Conservation (phyloP, 352 stramenopile species). For the Thalassiosira mediterranea region DNA sequence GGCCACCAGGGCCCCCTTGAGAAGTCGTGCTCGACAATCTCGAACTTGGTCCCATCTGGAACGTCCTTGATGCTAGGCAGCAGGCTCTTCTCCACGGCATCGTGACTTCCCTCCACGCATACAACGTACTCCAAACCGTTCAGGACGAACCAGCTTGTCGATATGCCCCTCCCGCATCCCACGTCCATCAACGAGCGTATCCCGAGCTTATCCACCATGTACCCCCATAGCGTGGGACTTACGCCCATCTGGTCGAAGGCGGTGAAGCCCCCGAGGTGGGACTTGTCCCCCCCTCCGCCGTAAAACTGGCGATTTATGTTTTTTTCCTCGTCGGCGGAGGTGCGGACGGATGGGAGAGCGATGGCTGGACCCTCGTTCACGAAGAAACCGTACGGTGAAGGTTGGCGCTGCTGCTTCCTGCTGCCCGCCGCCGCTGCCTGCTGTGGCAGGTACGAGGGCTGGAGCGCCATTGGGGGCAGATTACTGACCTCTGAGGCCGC, state of each 20-base stretch:
- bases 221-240: slow-evolving; percentile 66
- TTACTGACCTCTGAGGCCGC: too few species aligned
- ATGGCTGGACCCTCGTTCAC: slow-evolving; percentile 36
- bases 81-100: slow-evolving; percentile 69
- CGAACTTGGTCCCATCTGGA: slow-evolving; percentile 15
- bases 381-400: too few species aligned
- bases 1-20: slow-evolving; percentile 83
- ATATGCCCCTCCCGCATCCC: slow-evolving; percentile 79
- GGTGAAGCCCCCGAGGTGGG: slow-evolving; percentile 78
- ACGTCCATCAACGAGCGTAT: slow-evolving; percentile 82
- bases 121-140: slow-evolving; percentile 68
- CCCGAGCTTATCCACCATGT: slow-evolving; percentile 73
- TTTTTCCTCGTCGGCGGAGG: slow-evolving; percentile 39
- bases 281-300: slow-evolving; percentile 71
- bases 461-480: too few species aligned
- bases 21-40: slow-evolving; percentile 83
- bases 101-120: slow-evolving; percentile 81
- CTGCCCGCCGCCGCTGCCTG: too few species aligned
- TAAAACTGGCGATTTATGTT: slow-evolving; percentile 60
- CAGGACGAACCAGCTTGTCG: slow-evolving; percentile 72
- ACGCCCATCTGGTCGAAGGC: slow-evolving; percentile 67
- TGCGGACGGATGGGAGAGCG: slow-evolving; percentile 60
- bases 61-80: slow-evolving; percentile 50
- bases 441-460: too few species aligned
- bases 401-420: too few species aligned